Evolutionary conservation across 2,329 filamentous ascomycete genomes (phyloP).

Genomic region (Fusarium papillatum): DNA sequence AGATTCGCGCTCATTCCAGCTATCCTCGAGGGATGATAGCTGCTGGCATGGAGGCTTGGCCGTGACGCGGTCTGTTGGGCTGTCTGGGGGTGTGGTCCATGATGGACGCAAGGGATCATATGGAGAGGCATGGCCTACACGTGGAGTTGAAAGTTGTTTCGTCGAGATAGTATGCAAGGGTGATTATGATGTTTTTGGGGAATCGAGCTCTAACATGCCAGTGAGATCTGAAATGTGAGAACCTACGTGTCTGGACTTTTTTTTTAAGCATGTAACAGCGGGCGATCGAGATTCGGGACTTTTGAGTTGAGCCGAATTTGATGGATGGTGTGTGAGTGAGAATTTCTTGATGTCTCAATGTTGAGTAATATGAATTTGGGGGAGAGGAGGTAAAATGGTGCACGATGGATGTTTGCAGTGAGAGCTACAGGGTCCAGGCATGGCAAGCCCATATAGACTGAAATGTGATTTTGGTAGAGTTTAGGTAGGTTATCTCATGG

Average conservation of each 20-base stretch:
- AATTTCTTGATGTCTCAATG: not conserved
- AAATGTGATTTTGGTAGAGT: too few species aligned
- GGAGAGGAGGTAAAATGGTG: not conserved
- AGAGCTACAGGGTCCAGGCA: not conserved
- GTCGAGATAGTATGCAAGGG: not conserved
- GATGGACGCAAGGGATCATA: not conserved
- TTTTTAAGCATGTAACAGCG: not conserved
- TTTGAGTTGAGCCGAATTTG: not conserved
- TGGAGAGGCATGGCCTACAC: not conserved
- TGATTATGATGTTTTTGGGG: not conserved
- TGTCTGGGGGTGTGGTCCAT: not conserved
- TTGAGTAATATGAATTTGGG: not conserved
- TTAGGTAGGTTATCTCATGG: not conserved
- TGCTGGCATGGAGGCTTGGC: conserved; percentile 28
- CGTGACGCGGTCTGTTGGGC: not conserved
- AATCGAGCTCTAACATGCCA: not conserved
- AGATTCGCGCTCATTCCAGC: conserved; percentile 27
- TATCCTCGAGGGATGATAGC: not conserved
- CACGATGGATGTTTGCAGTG: not conserved
- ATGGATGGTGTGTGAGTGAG: not conserved
- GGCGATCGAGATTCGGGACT: not conserved
- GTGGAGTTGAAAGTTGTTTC: not conserved
- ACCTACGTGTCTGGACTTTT: not conserved
- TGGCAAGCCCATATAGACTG: too few species aligned
- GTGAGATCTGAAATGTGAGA: not conserved